These are phyloP conservation scores for Xenosphaeropsis pyriputrescens DNA, from an alignment of 2,329 filamentous ascomycete genomes.

Conservation along the genomic window DNA sequence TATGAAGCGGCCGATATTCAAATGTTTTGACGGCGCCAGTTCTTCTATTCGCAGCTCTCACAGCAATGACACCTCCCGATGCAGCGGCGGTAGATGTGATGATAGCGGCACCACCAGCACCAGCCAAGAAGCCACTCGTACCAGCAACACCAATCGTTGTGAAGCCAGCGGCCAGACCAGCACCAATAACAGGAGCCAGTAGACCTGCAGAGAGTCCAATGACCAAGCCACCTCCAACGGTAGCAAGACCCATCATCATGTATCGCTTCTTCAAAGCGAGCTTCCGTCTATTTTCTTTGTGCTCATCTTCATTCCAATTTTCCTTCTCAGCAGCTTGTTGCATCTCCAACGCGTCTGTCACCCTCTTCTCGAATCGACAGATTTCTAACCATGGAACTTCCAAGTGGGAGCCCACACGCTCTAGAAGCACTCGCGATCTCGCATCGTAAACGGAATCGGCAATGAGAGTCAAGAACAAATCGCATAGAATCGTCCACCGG, in stretches of 20 bases:
- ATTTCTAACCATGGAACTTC: constrained; percentile 85
- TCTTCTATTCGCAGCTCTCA: constrained; percentile 70
- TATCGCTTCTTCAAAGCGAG: constrained; percentile 68
- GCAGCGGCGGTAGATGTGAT: constrained; percentile 83
- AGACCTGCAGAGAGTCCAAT: constrained; percentile 90
- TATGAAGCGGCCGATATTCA: constrained; percentile 90
- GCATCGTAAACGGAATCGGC: constrained; percentile 91
- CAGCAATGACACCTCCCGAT: constrained; percentile 75
- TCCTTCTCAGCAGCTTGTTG: constrained; percentile 89
- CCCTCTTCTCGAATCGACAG: constrained; percentile 89
- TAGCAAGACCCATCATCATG: constrained; percentile 92
- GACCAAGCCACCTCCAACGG: constrained; percentile 85
- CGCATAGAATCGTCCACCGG: constrained; percentile 92
- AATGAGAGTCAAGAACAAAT: constrained; percentile 89
- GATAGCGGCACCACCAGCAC: constrained; percentile 81
- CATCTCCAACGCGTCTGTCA: constrained; percentile 95
- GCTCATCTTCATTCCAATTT: constrained; percentile 94
- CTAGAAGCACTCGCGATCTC: constrained; percentile 70
- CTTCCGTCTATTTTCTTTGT: constrained; percentile 78
- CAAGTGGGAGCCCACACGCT: constrained; percentile 67
- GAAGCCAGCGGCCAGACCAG: constrained; percentile 84
- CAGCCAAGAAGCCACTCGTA: constrained; percentile 78
- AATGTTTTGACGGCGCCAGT: constrained; percentile 92
- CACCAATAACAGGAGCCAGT: constrained; percentile 84
- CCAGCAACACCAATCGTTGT: constrained; percentile 88